Percentiles rank a stretch among this genome's conserved stretches.
These are phyloP conservation scores for Kentomonas sorsogonicus DNA, from an alignment of 208 protist species.

Conservation along the genomic window DNA sequence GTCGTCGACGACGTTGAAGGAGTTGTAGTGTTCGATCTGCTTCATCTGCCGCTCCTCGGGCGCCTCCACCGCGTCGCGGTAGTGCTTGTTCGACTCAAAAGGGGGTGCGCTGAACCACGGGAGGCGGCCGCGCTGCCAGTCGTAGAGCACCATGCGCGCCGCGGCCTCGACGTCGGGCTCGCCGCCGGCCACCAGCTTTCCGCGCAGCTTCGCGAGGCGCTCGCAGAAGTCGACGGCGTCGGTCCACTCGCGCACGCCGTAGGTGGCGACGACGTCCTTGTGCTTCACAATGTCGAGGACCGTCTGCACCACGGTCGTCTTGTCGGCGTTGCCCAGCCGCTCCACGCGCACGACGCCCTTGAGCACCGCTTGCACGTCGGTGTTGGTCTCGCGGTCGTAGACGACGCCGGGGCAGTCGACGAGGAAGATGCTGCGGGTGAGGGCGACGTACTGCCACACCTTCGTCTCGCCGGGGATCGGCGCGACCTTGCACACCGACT, in stretches of 20 bases:
- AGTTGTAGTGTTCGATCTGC: slow-evolving; percentile 79
- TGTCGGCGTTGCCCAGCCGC: slow-evolving; percentile 85
- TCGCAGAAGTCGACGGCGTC: slow-evolving; percentile 96
- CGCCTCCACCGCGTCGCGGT: slow-evolving; percentile 62
- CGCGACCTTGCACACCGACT: slow-evolving; percentile 98
- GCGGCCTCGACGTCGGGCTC: slow-evolving; percentile 92
- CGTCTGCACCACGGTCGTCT: slow-evolving; percentile 91
- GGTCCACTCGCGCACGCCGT: slow-evolving; percentile 92
- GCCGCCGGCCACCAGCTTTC: slow-evolving; percentile 94
- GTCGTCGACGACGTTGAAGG: slow-evolving; percentile 82
- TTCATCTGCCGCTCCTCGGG: slow-evolving; percentile 81
- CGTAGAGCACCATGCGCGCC: slow-evolving; percentile 96
- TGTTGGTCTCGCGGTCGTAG: slow-evolving; percentile 89
- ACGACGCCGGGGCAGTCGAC: slow-evolving; percentile 99
- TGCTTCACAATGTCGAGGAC: slow-evolving; percentile 95
- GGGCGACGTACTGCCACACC: slow-evolving; percentile 99
- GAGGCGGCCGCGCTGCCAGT: slow-evolving; percentile 96
- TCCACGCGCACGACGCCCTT: slow-evolving; percentile 97
- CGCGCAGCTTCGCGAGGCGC: slow-evolving; percentile 90
- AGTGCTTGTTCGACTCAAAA: slow-evolving; percentile 85
- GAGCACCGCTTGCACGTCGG: slow-evolving; percentile 96
- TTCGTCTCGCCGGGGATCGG: slow-evolving; percentile 99
- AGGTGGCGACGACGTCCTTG: slow-evolving; percentile 95
- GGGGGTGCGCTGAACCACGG: slow-evolving; percentile 96
- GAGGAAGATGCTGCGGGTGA: slow-evolving; percentile 98